Evolutionary conservation across 495 filamentous ascomycete genomes (phyloP).

Genomic region (Penicillium paxilli): DNA sequence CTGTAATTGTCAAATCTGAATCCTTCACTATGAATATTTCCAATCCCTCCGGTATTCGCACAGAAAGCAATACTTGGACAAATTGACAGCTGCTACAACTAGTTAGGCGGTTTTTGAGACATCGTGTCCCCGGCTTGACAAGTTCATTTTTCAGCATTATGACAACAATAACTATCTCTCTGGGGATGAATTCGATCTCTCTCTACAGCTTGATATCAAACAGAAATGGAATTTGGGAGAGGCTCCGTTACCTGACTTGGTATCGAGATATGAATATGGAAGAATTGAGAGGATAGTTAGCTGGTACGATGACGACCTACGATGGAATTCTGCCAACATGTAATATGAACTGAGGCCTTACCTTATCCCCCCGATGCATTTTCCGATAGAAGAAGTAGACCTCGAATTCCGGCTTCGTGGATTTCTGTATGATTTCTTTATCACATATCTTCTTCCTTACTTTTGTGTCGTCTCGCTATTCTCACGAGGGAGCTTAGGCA

Average conservation of each 20-base stretch:
- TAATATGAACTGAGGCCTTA: neutral
- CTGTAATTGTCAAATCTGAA: too few species aligned
- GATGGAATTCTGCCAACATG: slow-evolving; percentile 5
- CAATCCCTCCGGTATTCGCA: too few species aligned
- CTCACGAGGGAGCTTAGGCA: neutral
- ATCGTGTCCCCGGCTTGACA: slow-evolving; percentile 4
- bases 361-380: neutral
- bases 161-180: slow-evolving; percentile 2
- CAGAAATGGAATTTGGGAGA: slow-evolving; percentile 1
- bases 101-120: neutral
- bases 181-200: neutral
- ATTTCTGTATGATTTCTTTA: neutral
- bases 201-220: slow-evolving; percentile 1
- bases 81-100: neutral
- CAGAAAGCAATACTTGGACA: slow-evolving; percentile 6
- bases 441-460: slow-evolving; percentile 6
- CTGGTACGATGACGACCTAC: slow-evolving; percentile 5
- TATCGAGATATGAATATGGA: neutral
- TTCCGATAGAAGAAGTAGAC: slow-evolving; percentile 3
- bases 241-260: neutral
- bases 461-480: neutral
- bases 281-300: neutral
- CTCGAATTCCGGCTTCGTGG: neutral
- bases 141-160: slow-evolving; percentile 4
- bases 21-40: too few species aligned